Conservation (phyloP, 352 stramenopile species). For the Elongisporangium prolatum region DNA sequence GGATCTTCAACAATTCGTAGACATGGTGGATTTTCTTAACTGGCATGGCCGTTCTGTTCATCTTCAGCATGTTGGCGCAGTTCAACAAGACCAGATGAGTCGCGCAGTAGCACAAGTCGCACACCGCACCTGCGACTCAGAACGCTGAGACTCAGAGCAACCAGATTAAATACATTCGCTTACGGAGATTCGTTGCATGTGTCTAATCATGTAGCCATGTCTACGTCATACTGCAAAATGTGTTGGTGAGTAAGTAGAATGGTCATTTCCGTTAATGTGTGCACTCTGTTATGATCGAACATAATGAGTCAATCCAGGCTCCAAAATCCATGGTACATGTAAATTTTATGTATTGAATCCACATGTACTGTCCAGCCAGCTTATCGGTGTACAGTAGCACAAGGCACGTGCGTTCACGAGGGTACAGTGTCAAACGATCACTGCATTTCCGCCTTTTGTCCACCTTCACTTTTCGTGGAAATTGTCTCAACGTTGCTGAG, state of each 20-base stretch:
- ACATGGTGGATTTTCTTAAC: constrained; percentile 33
- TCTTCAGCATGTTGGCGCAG: constrained; percentile 26
- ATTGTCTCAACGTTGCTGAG: not conserved
- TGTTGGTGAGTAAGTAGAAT: no score
- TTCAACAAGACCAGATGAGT: constrained; percentile 17
- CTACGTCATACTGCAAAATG: no score
- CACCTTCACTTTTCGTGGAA: not conserved
- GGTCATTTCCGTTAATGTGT: no score
- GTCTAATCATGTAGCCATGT: no score
- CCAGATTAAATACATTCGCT: constrained; percentile 11
- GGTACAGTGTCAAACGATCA: not conserved
- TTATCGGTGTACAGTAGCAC: no score
- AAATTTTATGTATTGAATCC: no score
- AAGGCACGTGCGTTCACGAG: no score
- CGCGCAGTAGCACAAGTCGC: constrained; percentile 15
- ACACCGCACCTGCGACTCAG: constrained; percentile 9
- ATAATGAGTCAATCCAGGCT: no score
- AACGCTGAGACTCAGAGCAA: constrained; percentile 15
- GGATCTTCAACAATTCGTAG: constrained; percentile 25
- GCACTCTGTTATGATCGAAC: no score
- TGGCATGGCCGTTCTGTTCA: constrained; percentile 24
- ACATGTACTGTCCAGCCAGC: no score
- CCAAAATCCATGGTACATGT: no score
- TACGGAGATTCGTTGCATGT: constrained; percentile 17
- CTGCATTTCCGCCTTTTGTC: not conserved